Evolutionary conservation across 345 rosid species (phyloP).

Genomic region (Dipteronia dyeriana): DNA sequence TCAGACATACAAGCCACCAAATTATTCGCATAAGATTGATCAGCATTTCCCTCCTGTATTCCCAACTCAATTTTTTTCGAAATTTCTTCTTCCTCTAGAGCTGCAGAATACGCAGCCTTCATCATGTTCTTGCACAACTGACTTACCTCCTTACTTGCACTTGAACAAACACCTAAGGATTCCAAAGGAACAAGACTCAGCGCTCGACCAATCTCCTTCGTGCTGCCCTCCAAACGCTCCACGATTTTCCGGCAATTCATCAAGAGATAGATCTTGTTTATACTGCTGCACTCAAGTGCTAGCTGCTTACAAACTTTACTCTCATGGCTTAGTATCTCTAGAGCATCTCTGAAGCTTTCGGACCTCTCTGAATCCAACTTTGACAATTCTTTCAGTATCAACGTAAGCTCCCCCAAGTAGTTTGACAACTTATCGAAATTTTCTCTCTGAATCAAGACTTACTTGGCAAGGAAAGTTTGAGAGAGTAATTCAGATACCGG

Average conservation of each 20-base stretch:
- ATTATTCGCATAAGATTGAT: conserved; percentile 23
- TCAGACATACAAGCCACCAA: conserved; percentile 18
- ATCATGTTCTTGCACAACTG: conserved; percentile 24
- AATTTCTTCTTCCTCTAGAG: conserved; percentile 16
- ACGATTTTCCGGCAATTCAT: conserved; percentile 24
- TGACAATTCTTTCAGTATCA: conserved; percentile 24
- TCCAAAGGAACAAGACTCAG: conserved; percentile 21
- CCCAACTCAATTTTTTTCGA: conserved; percentile 19
- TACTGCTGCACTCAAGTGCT: conserved; percentile 20
- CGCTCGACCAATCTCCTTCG: conserved; percentile 23
- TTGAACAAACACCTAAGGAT: conserved; percentile 12
- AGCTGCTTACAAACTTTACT: conserved; percentile 19
- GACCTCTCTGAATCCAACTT: conserved; percentile 14
- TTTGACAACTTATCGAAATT: conserved; percentile 26
- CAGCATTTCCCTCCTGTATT: conserved; percentile 3
- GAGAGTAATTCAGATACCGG: conserved; percentile 26
- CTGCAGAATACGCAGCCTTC: conserved; percentile 11
- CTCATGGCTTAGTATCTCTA: conserved; percentile 24
- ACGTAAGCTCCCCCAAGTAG: conserved; percentile 21
- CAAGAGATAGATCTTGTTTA: conserved; percentile 25
- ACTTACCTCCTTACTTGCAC: conserved; percentile 11
- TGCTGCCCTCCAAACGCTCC: conserved; percentile 16
- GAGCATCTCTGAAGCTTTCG: conserved; percentile 16
- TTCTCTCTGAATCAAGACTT: conserved; percentile 20
- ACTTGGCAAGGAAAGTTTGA: conserved; percentile 15